These are phyloP conservation scores for Gleditsia sinensis DNA, from an alignment of 306 rosid genomes.

Conservation along the genomic window DNA sequence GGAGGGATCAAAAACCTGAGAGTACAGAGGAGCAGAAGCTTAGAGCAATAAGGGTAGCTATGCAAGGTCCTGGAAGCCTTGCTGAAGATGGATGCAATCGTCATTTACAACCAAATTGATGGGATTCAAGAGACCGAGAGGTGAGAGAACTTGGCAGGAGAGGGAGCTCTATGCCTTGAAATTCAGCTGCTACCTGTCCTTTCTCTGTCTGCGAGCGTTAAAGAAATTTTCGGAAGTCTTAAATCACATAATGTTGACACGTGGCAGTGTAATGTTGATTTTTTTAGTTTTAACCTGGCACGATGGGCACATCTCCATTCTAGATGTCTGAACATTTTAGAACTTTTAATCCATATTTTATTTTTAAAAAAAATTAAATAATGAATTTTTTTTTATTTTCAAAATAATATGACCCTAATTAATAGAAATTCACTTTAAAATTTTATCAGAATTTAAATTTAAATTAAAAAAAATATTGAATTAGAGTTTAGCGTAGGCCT, in stretches of 20 bases:
- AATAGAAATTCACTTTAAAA: too few relatives aligned
- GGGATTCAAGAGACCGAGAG: not conserved
- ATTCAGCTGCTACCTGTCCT: not conserved
- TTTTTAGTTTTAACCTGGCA: too few relatives aligned
- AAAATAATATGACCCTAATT: too few relatives aligned
- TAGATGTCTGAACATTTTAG: too few relatives aligned
- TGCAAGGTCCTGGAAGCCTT: slow-evolving; percentile 44
- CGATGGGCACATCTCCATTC: too few relatives aligned
- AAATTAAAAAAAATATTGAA: too few relatives aligned
- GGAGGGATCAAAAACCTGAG: slow-evolving; percentile 56
- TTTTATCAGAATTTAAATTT: too few relatives aligned
- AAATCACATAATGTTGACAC: not conserved
- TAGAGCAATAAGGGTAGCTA: slow-evolving; percentile 47
- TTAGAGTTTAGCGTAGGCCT: too few relatives aligned
- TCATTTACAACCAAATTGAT: slow-evolving; percentile 40
- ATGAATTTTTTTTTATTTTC: too few relatives aligned
- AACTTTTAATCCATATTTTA: too few relatives aligned
- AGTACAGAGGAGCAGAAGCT: slow-evolving; percentile 67
- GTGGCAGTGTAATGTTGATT: not conserved
- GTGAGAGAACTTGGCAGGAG: not conserved
- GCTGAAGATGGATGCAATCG: slow-evolving; percentile 56
- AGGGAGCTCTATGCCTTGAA: not conserved
- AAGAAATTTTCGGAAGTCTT: not conserved
- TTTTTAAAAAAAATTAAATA: too few relatives aligned
- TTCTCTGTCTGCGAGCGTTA: not conserved